phyloP scores from a whole-genome alignment of 352 stramenopile species.

The Pythium phragmiticola region DNA sequence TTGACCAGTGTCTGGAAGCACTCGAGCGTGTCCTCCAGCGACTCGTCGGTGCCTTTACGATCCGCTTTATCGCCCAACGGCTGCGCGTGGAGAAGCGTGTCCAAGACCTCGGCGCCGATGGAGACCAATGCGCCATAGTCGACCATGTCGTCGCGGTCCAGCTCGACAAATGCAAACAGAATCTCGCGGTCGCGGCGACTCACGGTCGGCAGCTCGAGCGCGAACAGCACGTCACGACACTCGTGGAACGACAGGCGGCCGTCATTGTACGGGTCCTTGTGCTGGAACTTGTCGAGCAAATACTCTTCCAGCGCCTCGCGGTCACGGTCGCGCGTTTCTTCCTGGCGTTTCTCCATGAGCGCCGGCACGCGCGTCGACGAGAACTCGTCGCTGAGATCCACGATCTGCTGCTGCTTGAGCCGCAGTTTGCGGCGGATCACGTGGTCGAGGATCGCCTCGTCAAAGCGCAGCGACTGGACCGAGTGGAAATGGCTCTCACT shows the following conservation, averaged over 20 bases:
- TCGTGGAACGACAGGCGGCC: constrained; percentile 47
- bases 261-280: constrained; percentile 65
- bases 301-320: constrained; percentile 54
- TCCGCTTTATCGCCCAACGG: not conserved
- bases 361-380: constrained; percentile 49
- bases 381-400: constrained; percentile 65
- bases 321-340: constrained; percentile 37
- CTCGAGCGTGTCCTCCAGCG: constrained; percentile 31
- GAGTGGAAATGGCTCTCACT: constrained; percentile 62
- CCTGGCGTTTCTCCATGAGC: constrained; percentile 34
- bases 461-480: constrained; percentile 41
- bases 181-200: constrained; percentile 41
- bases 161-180: constrained; percentile 47
- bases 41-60: constrained; percentile 12
- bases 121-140: constrained; percentile 49
- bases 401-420: constrained; percentile 36
- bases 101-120: constrained; percentile 48
- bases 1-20: constrained; percentile 14
- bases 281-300: constrained; percentile 60
- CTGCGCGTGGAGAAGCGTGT: constrained; percentile 37
- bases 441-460: constrained; percentile 53
- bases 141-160: constrained; percentile 60
- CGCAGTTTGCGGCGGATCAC: constrained; percentile 59
- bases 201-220: constrained; percentile 35
- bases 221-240: constrained; percentile 39